Conservation (phyloP, 208 protist species). For the Plasmodiophora brassicae region DNA sequence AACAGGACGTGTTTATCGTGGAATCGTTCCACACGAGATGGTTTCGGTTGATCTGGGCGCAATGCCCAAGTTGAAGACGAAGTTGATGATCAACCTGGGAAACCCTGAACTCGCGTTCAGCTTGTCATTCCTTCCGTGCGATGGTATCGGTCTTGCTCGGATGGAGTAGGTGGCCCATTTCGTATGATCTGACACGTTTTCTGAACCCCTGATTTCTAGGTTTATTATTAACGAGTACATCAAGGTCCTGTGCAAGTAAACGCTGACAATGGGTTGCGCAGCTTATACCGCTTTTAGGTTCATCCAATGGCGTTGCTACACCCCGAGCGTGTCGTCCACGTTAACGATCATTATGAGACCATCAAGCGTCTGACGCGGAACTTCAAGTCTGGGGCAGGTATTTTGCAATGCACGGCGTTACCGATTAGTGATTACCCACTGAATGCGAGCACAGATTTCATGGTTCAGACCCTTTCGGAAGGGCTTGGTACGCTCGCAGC, state of each 20-base stretch:
- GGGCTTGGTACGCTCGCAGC: slow-evolving; percentile 49
- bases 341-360: not conserved
- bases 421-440: too few relatives aligned
- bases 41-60: not conserved
- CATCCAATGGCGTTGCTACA: not conserved
- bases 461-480: slow-evolving; percentile 6
- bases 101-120: not conserved
- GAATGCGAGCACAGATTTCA: too few relatives aligned
- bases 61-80: not conserved
- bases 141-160: slow-evolving; percentile 1
- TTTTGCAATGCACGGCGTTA: too few relatives aligned
- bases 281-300: too few relatives aligned
- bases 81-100: slow-evolving; percentile 21
- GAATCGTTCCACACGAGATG: not conserved
- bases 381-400: not conserved
- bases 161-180: too few relatives aligned
- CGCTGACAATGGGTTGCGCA: not conserved
- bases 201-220: too few relatives aligned
- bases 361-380: not conserved
- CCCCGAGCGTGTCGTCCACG: not conserved
- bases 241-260: not conserved
- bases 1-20: not conserved
- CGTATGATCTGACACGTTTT: too few relatives aligned
- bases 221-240: slow-evolving; percentile 22
- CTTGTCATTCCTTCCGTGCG: slow-evolving; percentile 16